A percentile compares a stretch with the other conserved stretches of the same genome.
Evolutionary conservation across 495 filamentous ascomycete genomes (phyloP).

Genomic region (Aspergillus saccharolyticus): DNA sequence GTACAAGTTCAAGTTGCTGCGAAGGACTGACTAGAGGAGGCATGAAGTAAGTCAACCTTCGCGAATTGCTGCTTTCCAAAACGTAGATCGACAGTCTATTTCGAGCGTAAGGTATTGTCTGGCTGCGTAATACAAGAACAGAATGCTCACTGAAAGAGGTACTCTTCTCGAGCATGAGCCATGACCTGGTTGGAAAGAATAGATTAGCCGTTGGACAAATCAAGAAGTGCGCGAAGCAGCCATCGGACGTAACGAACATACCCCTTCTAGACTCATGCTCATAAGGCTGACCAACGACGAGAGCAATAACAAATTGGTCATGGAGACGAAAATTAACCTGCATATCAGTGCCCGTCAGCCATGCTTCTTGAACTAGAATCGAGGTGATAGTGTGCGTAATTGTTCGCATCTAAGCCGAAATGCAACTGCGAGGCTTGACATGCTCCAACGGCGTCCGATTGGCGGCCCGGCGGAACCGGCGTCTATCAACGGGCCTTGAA

Average conservation of each 20-base stretch:
- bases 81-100: constrained; percentile 61
- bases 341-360: constrained; percentile 15
- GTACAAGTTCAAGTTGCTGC: constrained; percentile 11
- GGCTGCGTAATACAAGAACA: not conserved
- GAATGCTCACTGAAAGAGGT: constrained; percentile 69
- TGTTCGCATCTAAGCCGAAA: not conserved
- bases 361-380: not conserved
- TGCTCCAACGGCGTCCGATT: not conserved
- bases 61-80: constrained; percentile 68
- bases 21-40: constrained; percentile 49
- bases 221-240: not conserved
- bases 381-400: not conserved
- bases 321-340: constrained; percentile 70
- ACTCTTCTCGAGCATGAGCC: constrained; percentile 64
- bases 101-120: not conserved
- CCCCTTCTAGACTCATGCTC: constrained; percentile 81
- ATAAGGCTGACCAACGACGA: constrained; percentile 89
- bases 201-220: constrained; percentile 10
- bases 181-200: constrained; percentile 45
- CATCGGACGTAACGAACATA: constrained; percentile 37
- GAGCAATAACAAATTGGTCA: constrained; percentile 88
- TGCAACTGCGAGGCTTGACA: not conserved
- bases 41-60: constrained; percentile 77
- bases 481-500: not conserved
- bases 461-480: not conserved